Percentiles rank a stretch among this genome's conserved stretches.
Conservation (phyloP, 352 stramenopile species). For the Pythium phragmitis region DNA sequence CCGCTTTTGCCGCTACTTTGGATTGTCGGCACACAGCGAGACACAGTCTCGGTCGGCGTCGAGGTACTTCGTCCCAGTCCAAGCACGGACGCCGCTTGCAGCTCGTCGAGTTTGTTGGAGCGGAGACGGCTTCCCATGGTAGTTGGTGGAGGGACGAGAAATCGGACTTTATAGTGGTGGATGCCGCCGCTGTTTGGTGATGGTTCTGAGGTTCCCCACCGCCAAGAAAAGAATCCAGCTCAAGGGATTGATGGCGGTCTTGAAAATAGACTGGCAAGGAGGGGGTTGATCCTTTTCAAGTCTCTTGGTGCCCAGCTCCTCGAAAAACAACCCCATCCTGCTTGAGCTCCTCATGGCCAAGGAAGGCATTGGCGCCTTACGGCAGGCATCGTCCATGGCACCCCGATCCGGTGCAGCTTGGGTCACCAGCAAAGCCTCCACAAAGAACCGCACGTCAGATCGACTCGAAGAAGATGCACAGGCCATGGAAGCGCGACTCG, state of each 20-base stretch:
- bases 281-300: background rate
- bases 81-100: constrained; percentile 33
- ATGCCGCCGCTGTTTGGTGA: background rate
- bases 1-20: background rate
- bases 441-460: constrained; percentile 41
- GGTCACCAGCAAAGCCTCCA: constrained; percentile 2
- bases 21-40: constrained; percentile 1
- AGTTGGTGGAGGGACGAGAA: background rate
- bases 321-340: background rate
- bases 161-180: background rate
- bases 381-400: background rate
- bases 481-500: constrained; percentile 65
- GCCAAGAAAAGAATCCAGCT: constrained; percentile 4
- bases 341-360: constrained; percentile 17
- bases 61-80: constrained; percentile 59
- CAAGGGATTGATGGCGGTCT: background rate
- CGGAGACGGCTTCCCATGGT: background rate
- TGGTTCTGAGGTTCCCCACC: background rate
- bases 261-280: constrained; percentile 2
- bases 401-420: background rate
- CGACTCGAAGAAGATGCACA: constrained; percentile 72
- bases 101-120: constrained; percentile 25
- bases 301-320: background rate
- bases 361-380: constrained; percentile 10
- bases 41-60: constrained; percentile 37